Conservation (phyloP, 345 rosid genomes). For the Noccaea bulbosa region DNA sequence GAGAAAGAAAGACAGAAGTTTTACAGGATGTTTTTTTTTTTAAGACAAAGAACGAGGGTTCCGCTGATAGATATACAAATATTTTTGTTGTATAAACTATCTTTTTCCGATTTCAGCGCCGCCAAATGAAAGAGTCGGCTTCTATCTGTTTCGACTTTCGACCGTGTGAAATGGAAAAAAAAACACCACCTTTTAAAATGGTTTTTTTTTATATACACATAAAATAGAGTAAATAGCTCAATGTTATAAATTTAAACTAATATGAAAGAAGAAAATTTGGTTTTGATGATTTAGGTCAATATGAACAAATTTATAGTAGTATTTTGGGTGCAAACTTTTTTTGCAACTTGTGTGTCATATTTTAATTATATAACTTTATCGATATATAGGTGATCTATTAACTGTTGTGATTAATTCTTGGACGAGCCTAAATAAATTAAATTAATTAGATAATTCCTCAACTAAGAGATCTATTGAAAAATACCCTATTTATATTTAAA, state of each 20-base stretch:
- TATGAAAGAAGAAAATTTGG: conserved; percentile 25
- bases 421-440: neutral
- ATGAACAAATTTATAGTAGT: neutral
- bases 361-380: neutral
- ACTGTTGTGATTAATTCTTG: neutral
- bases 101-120: conserved; percentile 27
- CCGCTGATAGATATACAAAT: conserved; percentile 30
- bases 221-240: neutral
- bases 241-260: neutral
- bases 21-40: conserved; percentile 23
- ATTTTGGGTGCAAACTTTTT: neutral
- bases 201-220: neutral
- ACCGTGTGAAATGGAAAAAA: conserved; percentile 32
- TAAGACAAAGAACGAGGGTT: conserved; percentile 35
- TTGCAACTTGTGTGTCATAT: conserved; percentile 27
- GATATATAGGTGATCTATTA: neutral
- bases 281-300: conserved; percentile 30
- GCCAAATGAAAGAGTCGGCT: conserved; percentile 42
- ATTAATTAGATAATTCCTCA: neutral
- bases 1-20: conserved; percentile 28
- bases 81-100: conserved; percentile 1
- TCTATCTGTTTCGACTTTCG: neutral
- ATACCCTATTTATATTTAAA: too few relatives aligned
- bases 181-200: neutral
- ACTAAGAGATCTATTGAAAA: neutral